Evolutionary conservation across 352 stramenopile species (phyloP), one percentile per base, ranked within the genome.

Genomic region (Phytophthora crassamura): DNA sequence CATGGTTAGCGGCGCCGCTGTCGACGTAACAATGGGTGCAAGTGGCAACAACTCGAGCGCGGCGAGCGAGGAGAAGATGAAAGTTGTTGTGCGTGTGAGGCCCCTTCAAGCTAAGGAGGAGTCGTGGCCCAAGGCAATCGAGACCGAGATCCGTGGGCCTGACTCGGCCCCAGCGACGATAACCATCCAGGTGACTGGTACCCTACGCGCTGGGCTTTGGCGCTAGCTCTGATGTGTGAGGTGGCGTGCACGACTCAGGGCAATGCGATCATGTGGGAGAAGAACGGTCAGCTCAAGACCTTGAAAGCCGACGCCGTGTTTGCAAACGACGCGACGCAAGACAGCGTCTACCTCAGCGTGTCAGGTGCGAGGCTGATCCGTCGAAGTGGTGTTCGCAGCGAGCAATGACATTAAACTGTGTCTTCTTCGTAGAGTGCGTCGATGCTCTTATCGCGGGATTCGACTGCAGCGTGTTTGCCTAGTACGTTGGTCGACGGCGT

Each of bases 401-500:
- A 32, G 3, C 32, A 33, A 20, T 39, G 8, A 18, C 50, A 28
- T 25, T 52, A 40, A 45, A 22, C 34, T 30, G 16, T 18, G 40
- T 53, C 7, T 41, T 45, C 45, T 14, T 46, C 35, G 5, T 40
- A 91, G 82, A 89, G 30, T 89, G 82, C 50, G 64, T 91, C 14
- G 68, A 88, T 42, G 72, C 72, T 9, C 64, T 91, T 32, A 67
- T 91, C 32, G 72, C 79, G 38, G 82, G 82, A 28, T 91, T 82
- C 55, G 80, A 91, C 52, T 89, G 82, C 72, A 89, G 80, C 32
- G 72, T 91, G 0, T 88, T 91, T 60, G 82, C 80, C 12, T 91
- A 91, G 80, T 91, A 70, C 38, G 76, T 73, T 25, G 10, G 15
- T 18, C 20, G 12, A 18, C 16, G 42, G 5, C 10, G 4, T 16